Base-by-base conservation (phyloP, 2,329 filamentous ascomycete species). In the Fonsecaea monophora region DNA sequence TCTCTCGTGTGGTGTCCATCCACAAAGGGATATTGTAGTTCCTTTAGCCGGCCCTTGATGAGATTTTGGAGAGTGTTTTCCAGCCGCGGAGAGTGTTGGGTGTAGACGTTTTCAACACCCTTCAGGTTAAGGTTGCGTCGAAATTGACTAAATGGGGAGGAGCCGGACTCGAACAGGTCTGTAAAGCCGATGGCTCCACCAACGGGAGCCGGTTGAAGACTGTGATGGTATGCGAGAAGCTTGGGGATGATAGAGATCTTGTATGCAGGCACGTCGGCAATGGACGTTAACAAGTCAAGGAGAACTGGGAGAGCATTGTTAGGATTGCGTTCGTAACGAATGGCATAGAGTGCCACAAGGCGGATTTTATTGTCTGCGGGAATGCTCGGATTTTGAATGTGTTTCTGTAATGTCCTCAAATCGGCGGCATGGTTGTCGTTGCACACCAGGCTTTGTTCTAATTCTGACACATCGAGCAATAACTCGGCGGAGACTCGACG, bases 101-200 rank as follows among this genome's bases (percentile, higher is more conserved):
- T 99, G 78, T 99, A 99, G 34, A 99, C 95, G 74, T 99, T 99
- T 78, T 99, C 96, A 0, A 99, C 95, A 1, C 95, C 95, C 76
- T 98, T 97, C 13, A 99, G 84, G 0, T 95, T 95, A 4, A 73
- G 63, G 15, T 72, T 72, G 54, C 70, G 69, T 75, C 96, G 97
- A 78, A 99, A 93, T 4, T 94, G 89, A 0, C 92, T 92, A 79
- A 99, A 97, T 70, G 99, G 94, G 4, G 92, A 94, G 12, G 63
- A 60, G 0, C 90, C 87, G 0, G 92, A 90, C 75, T 98, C 94
- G 74, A 99, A 98, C 6, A 98, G 87, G 71, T 98, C 94, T 0
- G 92, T 89, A 65, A 97, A 92, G 4, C 92, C 92, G 9, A 90
- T 87, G 1, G 87, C 86, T n/a, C 90, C 87, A 2, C 87, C 86